Percentiles rank a stretch among this genome's conserved stretches.
Conservation (phyloP, 495 filamentous ascomycete species). For the Neurospora sp. region DNA sequence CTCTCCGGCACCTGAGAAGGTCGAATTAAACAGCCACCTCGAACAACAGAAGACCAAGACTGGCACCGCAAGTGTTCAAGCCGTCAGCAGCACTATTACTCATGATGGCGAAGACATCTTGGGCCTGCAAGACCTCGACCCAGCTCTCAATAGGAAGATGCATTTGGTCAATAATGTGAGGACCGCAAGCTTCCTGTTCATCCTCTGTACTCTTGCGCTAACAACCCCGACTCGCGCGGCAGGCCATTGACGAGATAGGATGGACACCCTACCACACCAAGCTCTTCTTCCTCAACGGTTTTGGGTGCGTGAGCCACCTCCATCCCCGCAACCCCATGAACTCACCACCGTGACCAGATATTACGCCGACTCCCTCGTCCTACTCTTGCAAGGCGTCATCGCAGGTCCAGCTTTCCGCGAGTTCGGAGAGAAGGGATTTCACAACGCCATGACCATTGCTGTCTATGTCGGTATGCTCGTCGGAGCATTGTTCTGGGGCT, state of each 20-base stretch:
- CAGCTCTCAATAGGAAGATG: constrained; percentile 59
- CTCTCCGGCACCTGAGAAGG: background rate
- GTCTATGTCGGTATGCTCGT: constrained; percentile 59
- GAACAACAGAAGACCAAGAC: background rate
- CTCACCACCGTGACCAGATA: constrained; percentile 31
- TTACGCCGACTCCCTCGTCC: constrained; percentile 58
- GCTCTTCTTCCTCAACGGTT: constrained; percentile 55
- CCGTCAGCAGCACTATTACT: background rate
- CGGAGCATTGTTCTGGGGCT: constrained; percentile 72
- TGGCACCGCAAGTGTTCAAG: background rate
- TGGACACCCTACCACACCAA: constrained; percentile 60
- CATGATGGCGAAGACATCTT: constrained; percentile 34
- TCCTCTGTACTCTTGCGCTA: background rate
- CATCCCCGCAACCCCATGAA: background rate
- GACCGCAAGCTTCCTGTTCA: background rate
- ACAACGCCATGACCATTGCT: constrained; percentile 49
- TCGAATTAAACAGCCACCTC: background rate
- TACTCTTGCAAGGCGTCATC: constrained; percentile 58
- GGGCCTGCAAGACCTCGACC: constrained; percentile 43
- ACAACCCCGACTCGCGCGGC: background rate
- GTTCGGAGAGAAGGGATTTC: constrained; percentile 42
- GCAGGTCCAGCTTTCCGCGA: constrained; percentile 45
- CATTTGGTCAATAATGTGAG: constrained; percentile 57
- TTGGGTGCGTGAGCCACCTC: constrained; percentile 39
- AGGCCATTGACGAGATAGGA: constrained; percentile 67